Evolutionary conservation across 805 yeast genomes (phyloP).

Genomic region (Myxozyma udenii): DNA sequence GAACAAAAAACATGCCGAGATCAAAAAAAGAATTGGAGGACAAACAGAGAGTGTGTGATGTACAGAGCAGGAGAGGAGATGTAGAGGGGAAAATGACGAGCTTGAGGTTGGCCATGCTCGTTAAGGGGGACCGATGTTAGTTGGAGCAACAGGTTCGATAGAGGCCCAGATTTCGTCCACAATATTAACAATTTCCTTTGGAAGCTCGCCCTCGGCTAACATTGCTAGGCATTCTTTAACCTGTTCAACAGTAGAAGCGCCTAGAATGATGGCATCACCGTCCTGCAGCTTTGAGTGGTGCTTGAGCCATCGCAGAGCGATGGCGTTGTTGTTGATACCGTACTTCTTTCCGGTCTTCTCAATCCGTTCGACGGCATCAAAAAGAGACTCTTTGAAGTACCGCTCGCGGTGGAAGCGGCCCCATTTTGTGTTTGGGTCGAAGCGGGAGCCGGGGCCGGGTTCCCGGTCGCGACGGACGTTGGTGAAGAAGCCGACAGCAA

Average conservation of each 20-base stretch:
- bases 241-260: slow-evolving; percentile 21
- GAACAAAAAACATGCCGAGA: not conserved
- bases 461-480: slow-evolving; percentile 24
- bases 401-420: slow-evolving; percentile 21
- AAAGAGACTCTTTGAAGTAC: slow-evolving; percentile 24
- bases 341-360: slow-evolving; percentile 7
- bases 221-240: slow-evolving; percentile 19
- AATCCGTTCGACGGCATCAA: slow-evolving; percentile 23
- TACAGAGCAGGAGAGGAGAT: too few relatives aligned
- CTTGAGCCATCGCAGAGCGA: slow-evolving; percentile 25
- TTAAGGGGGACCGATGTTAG: too few relatives aligned
- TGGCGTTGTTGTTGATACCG: slow-evolving; percentile 17
- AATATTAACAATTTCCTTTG: slow-evolving; percentile 28
- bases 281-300: slow-evolving; percentile 22
- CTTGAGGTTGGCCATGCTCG: too few relatives aligned
- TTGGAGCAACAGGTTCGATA: slow-evolving; percentile 32
- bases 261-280: slow-evolving; percentile 27
- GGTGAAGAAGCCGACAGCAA: slow-evolving; percentile 25
- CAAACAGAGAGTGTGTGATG: too few relatives aligned
- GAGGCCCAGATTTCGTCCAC: slow-evolving; percentile 33
- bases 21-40: too few relatives aligned
- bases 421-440: slow-evolving; percentile 14
- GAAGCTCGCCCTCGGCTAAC: slow-evolving; percentile 33
- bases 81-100: too few relatives aligned
- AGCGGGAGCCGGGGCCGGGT: slow-evolving; percentile 17